Percentiles rank a stretch among this genome's conserved stretches.
These are phyloP conservation scores for Wallacemonas sp. DNA, from an alignment of 208 protist species.

Conservation along the genomic window DNA sequence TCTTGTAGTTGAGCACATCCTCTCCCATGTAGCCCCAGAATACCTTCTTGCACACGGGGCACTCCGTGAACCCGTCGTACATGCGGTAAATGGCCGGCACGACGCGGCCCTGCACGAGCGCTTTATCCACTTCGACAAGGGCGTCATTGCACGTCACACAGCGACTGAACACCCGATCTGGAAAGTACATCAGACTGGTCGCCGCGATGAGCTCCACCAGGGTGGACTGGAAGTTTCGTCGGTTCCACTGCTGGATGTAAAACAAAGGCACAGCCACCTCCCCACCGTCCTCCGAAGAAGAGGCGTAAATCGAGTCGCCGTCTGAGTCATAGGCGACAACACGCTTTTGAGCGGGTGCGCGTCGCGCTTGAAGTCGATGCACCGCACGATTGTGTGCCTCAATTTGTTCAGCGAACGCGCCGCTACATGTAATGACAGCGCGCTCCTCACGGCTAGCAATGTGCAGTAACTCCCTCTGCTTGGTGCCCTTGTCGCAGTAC, in stretches of 20 bases:
- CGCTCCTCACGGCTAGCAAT: constrained; percentile 35
- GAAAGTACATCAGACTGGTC: constrained; percentile 36
- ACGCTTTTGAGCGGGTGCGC: background rate
- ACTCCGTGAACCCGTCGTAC: constrained; percentile 73
- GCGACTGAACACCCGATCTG: constrained; percentile 46
- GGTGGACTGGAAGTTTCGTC: constrained; percentile 31
- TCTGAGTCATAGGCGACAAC: constrained; percentile 80
- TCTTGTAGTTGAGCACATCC: constrained; percentile 76
- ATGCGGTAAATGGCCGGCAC: constrained; percentile 55
- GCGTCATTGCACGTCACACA: constrained; percentile 70
- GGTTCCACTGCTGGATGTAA: constrained; percentile 42
- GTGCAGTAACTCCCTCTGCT: constrained; percentile 37
- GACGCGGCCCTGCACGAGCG: constrained; percentile 41
- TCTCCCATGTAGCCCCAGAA: constrained; percentile 80
- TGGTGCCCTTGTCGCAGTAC: constrained; percentile 42
- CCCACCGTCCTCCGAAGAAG: constrained; percentile 19
- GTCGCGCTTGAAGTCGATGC: background rate
- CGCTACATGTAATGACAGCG: constrained; percentile 52
- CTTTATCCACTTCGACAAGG: constrained; percentile 46
- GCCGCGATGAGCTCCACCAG: constrained; percentile 50
- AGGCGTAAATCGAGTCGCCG: constrained; percentile 68
- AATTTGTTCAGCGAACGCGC: constrained; percentile 29
- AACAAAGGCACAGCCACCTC: constrained; percentile 33
- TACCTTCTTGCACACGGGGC: constrained; percentile 65
- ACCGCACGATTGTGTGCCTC: constrained; percentile 42